Conservation (phyloP, 2,329 filamentous ascomycete species). For the Botrytis pseudocinerea region DNA sequence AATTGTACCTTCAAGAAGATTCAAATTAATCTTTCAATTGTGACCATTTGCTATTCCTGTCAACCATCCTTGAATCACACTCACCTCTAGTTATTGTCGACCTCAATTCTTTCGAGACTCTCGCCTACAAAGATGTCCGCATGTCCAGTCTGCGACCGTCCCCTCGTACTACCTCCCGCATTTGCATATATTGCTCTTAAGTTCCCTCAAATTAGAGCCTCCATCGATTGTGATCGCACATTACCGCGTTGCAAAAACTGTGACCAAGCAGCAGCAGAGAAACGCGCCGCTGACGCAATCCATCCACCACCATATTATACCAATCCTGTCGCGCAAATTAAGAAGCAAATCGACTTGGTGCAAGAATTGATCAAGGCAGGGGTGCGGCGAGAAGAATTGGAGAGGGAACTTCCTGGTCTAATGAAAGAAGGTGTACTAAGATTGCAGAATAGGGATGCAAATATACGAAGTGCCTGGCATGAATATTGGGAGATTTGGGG, state of each 20-base stretch:
- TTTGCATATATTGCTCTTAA: constrained; percentile 26
- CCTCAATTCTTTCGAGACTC: not conserved
- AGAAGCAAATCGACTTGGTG: constrained; percentile 28
- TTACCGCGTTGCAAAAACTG: constrained; percentile 34
- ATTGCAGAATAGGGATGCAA: constrained; percentile 24
- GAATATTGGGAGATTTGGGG: constrained; percentile 38
- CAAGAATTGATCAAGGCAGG: constrained; percentile 28
- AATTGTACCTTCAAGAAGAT: not conserved
- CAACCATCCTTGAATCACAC: not conserved
- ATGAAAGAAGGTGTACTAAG: constrained; percentile 23
- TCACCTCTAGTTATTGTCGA: not conserved
- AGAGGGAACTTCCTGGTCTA: constrained; percentile 24
- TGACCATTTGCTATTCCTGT: constrained; percentile 3
- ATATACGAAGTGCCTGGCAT: constrained; percentile 31
- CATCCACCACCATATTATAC: constrained; percentile 24
- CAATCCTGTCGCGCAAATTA: constrained; percentile 27
- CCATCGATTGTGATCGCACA: constrained; percentile 29
- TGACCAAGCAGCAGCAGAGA: constrained; percentile 30
- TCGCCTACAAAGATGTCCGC: constrained; percentile 22
- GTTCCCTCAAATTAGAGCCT: constrained; percentile 26
- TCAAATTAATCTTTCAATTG: not conserved
- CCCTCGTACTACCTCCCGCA: constrained; percentile 30
- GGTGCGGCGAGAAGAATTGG: constrained; percentile 28
- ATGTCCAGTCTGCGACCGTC: constrained; percentile 20
- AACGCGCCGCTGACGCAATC: constrained; percentile 27